A percentile compares a stretch with the other conserved stretches of the same genome.
Conservation (phyloP, 2,329 filamentous ascomycete genomes). For the Pseudocercospora crystallina region DNA sequence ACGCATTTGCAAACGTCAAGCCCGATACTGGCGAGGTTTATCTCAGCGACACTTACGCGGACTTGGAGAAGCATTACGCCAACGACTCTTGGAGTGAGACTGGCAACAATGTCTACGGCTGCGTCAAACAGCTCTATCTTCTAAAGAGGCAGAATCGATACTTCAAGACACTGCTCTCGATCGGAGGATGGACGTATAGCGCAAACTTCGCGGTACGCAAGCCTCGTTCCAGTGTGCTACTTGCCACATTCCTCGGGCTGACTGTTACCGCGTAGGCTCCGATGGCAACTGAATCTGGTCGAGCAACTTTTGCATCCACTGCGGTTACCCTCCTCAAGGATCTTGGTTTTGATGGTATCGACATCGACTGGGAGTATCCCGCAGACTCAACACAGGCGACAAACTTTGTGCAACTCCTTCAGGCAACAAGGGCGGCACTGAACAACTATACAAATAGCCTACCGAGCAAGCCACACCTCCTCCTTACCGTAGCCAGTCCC, state of each 20-base stretch:
- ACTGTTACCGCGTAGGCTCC: too few species aligned
- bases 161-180: slow-evolving; percentile 76
- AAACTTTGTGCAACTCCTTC: slow-evolving; percentile 42
- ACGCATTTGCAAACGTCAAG: slow-evolving; percentile 84
- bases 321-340: slow-evolving; percentile 76
- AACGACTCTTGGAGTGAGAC: slow-evolving; percentile 63
- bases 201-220: slow-evolving; percentile 64
- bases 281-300: slow-evolving; percentile 56
- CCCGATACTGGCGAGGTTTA: slow-evolving; percentile 77
- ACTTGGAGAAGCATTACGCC: slow-evolving; percentile 67
- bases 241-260: background rate
- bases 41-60: slow-evolving; percentile 68
- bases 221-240: background rate
- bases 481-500: slow-evolving; percentile 47
- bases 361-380: slow-evolving; percentile 53
- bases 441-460: slow-evolving; percentile 42
- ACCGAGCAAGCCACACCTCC: slow-evolving; percentile 39
- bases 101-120: slow-evolving; percentile 74
- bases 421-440: slow-evolving; percentile 38
- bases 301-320: slow-evolving; percentile 65
- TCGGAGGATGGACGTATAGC: slow-evolving; percentile 80
- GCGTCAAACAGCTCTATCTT: slow-evolving; percentile 72
- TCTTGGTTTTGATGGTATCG: slow-evolving; percentile 65
- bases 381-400: slow-evolving; percentile 38
- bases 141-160: slow-evolving; percentile 75